phyloP scores from a whole-genome alignment of 192 early-diverging fungal genomes.

The Gonapodya sp. region DNA sequence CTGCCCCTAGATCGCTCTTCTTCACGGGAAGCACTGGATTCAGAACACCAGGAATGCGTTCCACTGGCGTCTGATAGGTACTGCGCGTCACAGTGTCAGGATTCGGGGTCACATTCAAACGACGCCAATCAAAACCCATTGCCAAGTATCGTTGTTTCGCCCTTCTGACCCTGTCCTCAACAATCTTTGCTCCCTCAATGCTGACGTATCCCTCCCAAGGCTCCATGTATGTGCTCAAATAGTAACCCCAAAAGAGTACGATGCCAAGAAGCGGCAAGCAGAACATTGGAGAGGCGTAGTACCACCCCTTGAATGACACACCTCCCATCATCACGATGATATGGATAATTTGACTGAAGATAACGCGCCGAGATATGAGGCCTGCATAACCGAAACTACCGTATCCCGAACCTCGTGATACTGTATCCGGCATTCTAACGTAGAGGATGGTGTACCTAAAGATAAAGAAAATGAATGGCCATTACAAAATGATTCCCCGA shows the following conservation, averaged over 20 bases:
- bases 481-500: no score
- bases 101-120: not conserved
- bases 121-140: not conserved
- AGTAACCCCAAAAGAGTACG: not conserved
- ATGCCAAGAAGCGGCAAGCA: not conserved
- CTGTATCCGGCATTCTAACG: not conserved
- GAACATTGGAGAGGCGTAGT: not conserved
- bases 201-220: not conserved
- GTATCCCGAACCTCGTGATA: not conserved
- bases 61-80: not conserved
- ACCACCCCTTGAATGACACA: not conserved
- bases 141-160: not conserved
- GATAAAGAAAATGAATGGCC: no score
- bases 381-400: not conserved
- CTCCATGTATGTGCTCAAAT: not conserved
- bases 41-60: not conserved
- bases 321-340: not conserved
- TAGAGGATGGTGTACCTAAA: not conserved
- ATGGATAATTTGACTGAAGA: not conserved
- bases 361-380: not conserved
- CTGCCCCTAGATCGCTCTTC: not conserved
- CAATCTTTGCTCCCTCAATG: not conserved
- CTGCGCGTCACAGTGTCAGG: not conserved
- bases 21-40: not conserved
- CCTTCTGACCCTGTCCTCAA: not conserved